Evolutionary conservation across 768 basidiomycete species (phyloP), one percentile per base, ranked within the genome.

Genomic region (Agaricus blazei): DNA sequence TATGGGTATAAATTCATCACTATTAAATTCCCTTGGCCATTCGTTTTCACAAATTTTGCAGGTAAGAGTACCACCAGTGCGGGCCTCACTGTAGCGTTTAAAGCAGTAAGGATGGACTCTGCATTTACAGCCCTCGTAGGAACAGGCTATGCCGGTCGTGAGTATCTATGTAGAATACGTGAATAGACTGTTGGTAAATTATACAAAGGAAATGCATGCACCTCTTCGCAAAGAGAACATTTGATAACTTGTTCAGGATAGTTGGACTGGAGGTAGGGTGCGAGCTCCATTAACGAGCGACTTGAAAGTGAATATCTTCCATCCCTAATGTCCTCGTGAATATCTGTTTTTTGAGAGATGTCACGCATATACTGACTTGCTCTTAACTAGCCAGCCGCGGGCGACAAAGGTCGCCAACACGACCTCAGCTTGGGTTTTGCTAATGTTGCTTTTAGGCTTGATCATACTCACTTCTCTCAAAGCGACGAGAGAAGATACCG

Each of bases 391-490:
- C 90, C 87, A 91, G 12, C 87, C 87, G 62, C 81, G 84, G n/a
- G 90, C 86, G 0, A 93, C 88, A 63, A 95, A 90, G 62, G 88
- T 93, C 28, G 76, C 72, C 12, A 95, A 72, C 12, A 90, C 79
- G 15, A 75, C 68, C 68, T 91, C 88, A 0, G 83, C 88, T 61
- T 88, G 89, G 1, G 83, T 75, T 66, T 92, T 87, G 48, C 83
- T 84, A 76, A 93, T 84, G 58, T 74, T 85, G 3, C 64, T 62
- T 57, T 81, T 82, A 19, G 77, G 69, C 57, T 83, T 84, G 44
- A 90, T 72, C 29, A 72, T 64, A 56, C 73, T 76, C 12, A 85
- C 80, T 68, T 90, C 87, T 45, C 90, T 83, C 41, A 92, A 72
- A 0, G 90, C 91, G 2, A 83, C 85, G 26, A 90, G 70, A 4